Conservation (phyloP, 2,329 filamentous ascomycete genomes). For the Penicillium sp. region DNA sequence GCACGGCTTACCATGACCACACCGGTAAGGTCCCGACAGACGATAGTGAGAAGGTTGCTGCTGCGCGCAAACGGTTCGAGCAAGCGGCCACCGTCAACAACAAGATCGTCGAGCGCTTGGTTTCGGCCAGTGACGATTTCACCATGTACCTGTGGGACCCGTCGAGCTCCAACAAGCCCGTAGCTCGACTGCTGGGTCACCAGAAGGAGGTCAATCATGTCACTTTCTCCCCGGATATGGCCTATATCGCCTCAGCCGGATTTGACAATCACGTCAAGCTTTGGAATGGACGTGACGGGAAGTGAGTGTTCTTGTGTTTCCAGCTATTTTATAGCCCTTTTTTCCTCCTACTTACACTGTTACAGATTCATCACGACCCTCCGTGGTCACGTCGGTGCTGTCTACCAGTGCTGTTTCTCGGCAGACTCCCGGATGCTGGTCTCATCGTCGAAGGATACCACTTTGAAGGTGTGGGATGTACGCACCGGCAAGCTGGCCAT, state of each 20-base stretch:
- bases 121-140: conserved; percentile 92
- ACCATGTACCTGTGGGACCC: conserved; percentile 97
- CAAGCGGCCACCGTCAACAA: conserved; percentile 79
- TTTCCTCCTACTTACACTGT: conserved; percentile 15
- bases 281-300: conserved; percentile 77
- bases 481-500: conserved; percentile 77
- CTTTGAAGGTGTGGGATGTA: conserved; percentile 93
- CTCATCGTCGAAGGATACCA: conserved; percentile 88
- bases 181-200: conserved; percentile 88
- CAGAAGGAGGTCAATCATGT: conserved; percentile 98
- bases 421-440: conserved; percentile 89
- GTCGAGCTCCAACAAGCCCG: conserved; percentile 74
- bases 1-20: conserved; percentile 87
- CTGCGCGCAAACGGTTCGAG: conserved; percentile 81
- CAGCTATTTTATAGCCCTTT: conserved; percentile 6
- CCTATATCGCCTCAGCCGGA: conserved; percentile 81
- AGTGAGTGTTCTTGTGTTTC: conserved; percentile 38
- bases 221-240: conserved; percentile 87
- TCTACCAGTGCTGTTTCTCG: conserved; percentile 91
- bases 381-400: conserved; percentile 84
- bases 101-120: conserved; percentile 78
- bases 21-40: conserved; percentile 69
- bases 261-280: conserved; percentile 97
- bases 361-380: conserved; percentile 81
- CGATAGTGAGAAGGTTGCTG: conserved; percentile 71